Base-by-base conservation (phyloP, 305 asterid genomes). In the Solanum hybrid region DNA sequence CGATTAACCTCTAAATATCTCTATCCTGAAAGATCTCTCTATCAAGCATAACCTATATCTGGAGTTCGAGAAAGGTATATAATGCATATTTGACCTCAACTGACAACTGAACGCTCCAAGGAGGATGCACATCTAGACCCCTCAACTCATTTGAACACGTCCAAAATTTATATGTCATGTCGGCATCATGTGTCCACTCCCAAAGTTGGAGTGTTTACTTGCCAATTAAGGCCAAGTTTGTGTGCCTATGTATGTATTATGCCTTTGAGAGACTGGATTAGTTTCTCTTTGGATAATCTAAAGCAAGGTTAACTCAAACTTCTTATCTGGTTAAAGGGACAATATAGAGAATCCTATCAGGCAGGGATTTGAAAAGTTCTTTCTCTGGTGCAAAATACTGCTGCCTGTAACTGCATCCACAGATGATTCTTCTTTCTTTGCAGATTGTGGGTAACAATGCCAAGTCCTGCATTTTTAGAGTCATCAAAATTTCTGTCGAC, bases 1-100 rank as follows among this genome's bases (percentile, higher is more conserved):
- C 69, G 90, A 86, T 88, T 80, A 56, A 31, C 29, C 26, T 81
- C 90, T 88, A 45, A 85, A 32, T 42, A 15, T 78, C 40, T 76
- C 87, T 72, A 38, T 38, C 86, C 66, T 79, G 64, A 79, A 26
- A 38, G 86, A 26, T 81, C 26, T 80, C 69, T 24, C 51, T 79
- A 24, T 78, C 84, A 35, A 78, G 51, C 84, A 78, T 22, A 78
- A 35, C 60, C 34, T 37, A 37, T 79, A 38, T 15, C 26, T 81
- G 69, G 71, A 27, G 87, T 45, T 82, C 19, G 40, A 82, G 27
- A 42, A 81, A 15, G 75, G 15, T 10, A 11, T 69, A 24, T 69
- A 24, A 24, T 69, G 5, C 7, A 69, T 4, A 69, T 4, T 69
- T 69, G 15, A 4, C 4, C 31, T 24, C 31, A 0, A 24, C 15